phyloP scores from a whole-genome alignment of 2,329 filamentous ascomycete genomes.

The Fusarium abutilonis region DNA sequence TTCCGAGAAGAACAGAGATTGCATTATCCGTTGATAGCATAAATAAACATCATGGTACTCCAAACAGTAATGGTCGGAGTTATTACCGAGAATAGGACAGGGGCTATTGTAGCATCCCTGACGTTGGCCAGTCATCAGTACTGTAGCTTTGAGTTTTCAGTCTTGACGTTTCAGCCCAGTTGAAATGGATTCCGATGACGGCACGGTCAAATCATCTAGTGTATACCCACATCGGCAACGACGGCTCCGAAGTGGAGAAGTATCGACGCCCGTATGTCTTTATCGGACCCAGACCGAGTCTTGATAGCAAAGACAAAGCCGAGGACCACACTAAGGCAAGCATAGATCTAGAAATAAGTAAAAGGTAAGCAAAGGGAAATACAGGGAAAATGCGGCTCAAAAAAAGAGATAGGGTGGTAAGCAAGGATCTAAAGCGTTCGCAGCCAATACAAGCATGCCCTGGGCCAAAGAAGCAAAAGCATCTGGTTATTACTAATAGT shows the following conservation, averaged over 20 bases:
- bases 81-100: conserved; percentile 37
- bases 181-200: conserved; percentile 36
- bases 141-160: conserved; percentile 31
- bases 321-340: not conserved
- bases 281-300: conserved; percentile 3
- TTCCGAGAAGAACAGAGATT: conserved; percentile 27
- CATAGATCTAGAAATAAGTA: not conserved
- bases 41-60: conserved; percentile 32
- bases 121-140: conserved; percentile 20
- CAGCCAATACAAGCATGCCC: conserved; percentile 10
- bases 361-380: not conserved
- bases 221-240: conserved; percentile 33
- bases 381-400: not conserved
- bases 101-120: conserved; percentile 23
- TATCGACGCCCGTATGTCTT: not conserved
- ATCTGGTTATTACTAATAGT: conserved; percentile 13
- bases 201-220: conserved; percentile 4
- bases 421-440: conserved; percentile 21
- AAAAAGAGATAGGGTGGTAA: conserved; percentile 1
- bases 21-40: conserved; percentile 34
- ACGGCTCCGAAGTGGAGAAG: conserved; percentile 33
- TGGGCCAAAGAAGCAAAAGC: conserved; percentile 17
- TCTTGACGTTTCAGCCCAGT: conserved; percentile 31
- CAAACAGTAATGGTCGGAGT: conserved; percentile 23
- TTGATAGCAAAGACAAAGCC: not conserved